phyloP scores from a whole-genome alignment of 139 green algal species.

The Diplosphaera chodatii region DNA sequence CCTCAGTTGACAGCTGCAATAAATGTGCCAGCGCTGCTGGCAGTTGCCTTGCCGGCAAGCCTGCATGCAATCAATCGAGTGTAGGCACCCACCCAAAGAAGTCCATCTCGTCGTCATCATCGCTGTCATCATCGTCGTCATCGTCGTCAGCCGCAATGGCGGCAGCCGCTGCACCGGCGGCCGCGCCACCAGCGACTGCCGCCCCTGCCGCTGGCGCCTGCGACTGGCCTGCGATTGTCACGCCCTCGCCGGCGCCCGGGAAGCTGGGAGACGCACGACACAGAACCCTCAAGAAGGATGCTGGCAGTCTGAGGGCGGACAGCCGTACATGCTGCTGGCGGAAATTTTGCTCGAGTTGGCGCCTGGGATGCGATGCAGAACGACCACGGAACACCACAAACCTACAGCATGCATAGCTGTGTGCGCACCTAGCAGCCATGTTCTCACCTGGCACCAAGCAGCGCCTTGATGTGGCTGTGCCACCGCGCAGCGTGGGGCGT shows the following conservation, averaged over 20 bases:
- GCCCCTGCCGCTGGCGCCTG: neutral
- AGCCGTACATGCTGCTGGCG: too few species aligned
- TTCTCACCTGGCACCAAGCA: conserved; percentile 38
- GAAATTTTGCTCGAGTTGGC: too few species aligned
- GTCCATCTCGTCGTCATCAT: conserved; percentile 58
- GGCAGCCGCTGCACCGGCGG: conserved; percentile 1
- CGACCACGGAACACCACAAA: too few species aligned
- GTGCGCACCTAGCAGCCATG: neutral
- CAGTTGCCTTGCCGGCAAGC: too few species aligned
- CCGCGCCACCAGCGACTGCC: too few species aligned
- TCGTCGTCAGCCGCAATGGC: conserved; percentile 3
- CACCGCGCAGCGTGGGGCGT: conserved; percentile 46
- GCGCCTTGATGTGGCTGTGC: conserved; percentile 55
- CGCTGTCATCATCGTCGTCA: conserved; percentile 18
- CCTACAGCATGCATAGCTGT: neutral
- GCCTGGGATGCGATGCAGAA: too few species aligned
- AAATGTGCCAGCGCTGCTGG: too few species aligned
- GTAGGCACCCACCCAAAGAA: conserved; percentile 48
- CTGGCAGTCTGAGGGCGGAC: too few species aligned
- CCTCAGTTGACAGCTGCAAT: too few species aligned
- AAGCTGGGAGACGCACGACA: conserved; percentile 35
- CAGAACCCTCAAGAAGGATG: too few species aligned
- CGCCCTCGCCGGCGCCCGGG: conserved; percentile 26
- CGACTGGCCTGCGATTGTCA: conserved; percentile 21
- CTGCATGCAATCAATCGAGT: too few species aligned